Percentiles rank a stretch among this genome's conserved stretches.
Evolutionary conservation across 2,329 filamentous ascomycete species (phyloP).

Genomic region (Aureobasidium sp.): DNA sequence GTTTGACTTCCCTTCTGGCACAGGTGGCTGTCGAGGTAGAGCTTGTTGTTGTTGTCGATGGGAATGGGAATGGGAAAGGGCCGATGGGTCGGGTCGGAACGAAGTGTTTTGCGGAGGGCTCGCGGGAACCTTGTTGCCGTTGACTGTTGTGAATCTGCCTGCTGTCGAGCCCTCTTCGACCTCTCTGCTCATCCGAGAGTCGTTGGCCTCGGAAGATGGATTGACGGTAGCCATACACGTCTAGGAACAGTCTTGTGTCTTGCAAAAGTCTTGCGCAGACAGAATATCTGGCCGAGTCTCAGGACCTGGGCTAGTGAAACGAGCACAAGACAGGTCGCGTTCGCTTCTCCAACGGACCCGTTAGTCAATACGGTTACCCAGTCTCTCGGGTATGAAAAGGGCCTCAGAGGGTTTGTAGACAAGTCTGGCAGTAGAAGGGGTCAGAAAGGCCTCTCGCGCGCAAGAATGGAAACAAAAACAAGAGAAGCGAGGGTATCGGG

Average conservation of each 20-base stretch:
- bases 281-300: background rate
- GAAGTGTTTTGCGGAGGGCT: constrained; percentile 5
- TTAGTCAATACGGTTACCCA: background rate
- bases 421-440: background rate
- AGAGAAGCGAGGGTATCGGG: constrained; percentile 8
- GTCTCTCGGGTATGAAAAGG: background rate
- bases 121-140: background rate
- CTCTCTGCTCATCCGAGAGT: constrained; percentile 10
- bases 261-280: background rate
- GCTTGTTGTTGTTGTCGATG: background rate
- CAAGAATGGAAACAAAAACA: constrained; percentile 13
- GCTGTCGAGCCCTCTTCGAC: background rate
- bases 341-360: background rate
- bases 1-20: background rate
- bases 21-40: background rate
- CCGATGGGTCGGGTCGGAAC: background rate
- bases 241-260: background rate
- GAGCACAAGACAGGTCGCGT: constrained; percentile 1
- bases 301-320: background rate
- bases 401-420: background rate
- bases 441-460: background rate
- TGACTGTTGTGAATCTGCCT: constrained; percentile 12
- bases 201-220: constrained; percentile 3
- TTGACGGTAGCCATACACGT: constrained; percentile 9
- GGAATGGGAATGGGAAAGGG: background rate